Evolutionary conservation across 2,329 filamentous ascomycete species (phyloP).

Genomic region (Fusarium aywerte): DNA sequence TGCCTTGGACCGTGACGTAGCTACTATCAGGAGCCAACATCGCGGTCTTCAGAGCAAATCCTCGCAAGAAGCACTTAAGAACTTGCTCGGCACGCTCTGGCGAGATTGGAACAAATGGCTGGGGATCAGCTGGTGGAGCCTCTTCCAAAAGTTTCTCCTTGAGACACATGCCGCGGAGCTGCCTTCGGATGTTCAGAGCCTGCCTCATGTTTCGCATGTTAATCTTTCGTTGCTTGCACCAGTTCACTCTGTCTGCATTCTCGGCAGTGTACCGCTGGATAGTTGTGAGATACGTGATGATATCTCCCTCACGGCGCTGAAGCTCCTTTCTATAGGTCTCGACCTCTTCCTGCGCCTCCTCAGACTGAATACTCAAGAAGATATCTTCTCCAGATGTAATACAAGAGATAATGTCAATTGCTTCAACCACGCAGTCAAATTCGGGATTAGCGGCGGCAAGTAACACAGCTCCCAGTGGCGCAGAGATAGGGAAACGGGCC

Average conservation of each 20-base stretch:
- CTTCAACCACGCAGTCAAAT: constrained; percentile 79
- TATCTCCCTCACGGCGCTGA: constrained; percentile 70
- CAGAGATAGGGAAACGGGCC: constrained; percentile 84
- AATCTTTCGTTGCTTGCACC: constrained; percentile 68
- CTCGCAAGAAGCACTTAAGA: constrained; percentile 70
- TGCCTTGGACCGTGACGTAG: constrained; percentile 69
- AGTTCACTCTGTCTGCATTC: constrained; percentile 63
- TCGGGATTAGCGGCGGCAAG: constrained; percentile 79
- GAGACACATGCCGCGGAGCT: constrained; percentile 67
- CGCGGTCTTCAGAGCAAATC: constrained; percentile 70
- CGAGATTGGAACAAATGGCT: constrained; percentile 64
- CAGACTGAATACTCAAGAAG: constrained; percentile 68
- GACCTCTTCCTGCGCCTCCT: constrained; percentile 65
- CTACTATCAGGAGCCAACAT: constrained; percentile 68
- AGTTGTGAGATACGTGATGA: constrained; percentile 72
- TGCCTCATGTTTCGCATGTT: constrained; percentile 71
- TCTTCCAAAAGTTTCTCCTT: constrained; percentile 62
- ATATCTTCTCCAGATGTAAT: constrained; percentile 72
- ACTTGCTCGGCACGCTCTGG: constrained; percentile 66
- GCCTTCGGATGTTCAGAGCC: constrained; percentile 69
- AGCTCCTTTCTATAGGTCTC: constrained; percentile 67
- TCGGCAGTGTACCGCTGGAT: constrained; percentile 71
- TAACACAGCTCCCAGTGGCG: constrained; percentile 82
- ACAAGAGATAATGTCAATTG: constrained; percentile 82
- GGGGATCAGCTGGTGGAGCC: constrained; percentile 61